Conservation (phyloP, 73 alveolate genomes). For the Paramecium bursaria region DNA sequence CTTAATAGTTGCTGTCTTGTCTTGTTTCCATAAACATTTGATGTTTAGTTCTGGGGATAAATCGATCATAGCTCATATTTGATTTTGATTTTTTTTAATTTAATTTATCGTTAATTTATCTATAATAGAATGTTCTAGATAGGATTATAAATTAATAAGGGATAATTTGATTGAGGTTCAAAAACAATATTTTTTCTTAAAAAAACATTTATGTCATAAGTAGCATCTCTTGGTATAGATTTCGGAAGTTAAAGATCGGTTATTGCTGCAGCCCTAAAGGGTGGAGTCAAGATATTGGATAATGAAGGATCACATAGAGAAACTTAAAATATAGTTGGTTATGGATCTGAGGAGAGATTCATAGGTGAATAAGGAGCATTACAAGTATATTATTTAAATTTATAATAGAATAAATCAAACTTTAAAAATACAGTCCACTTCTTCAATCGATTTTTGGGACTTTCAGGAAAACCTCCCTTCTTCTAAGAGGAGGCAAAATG, state of each 20-base stretch:
- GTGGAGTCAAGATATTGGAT: constrained; percentile 85
- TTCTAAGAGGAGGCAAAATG: constrained; percentile 82
- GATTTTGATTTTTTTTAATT: too few relatives aligned
- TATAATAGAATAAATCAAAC: constrained; percentile 74
- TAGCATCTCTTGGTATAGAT: constrained; percentile 86
- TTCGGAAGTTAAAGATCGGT: constrained; percentile 85
- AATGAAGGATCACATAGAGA: constrained; percentile 83
- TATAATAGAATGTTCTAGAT: too few relatives aligned
- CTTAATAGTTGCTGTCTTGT: too few relatives aligned
- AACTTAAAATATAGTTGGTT: constrained; percentile 83
- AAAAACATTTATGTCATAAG: constrained; percentile 26
- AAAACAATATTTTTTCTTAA: too few relatives aligned
- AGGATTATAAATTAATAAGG: too few relatives aligned
- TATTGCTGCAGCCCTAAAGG: constrained; percentile 83
- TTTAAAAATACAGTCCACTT: constrained; percentile 80
- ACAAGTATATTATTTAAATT: constrained; percentile 7
- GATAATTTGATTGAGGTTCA: too few relatives aligned
- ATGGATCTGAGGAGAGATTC: constrained; percentile 79
- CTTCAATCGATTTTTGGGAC: constrained; percentile 80
- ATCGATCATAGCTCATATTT: too few relatives aligned
- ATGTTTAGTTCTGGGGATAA: too few relatives aligned
- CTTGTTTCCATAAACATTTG: too few relatives aligned
- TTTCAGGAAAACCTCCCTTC: constrained; percentile 76
- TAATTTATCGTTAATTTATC: too few relatives aligned
- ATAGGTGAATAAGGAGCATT: constrained; percentile 83